Evolutionary conservation across 1,139 yeast species (phyloP), one percentile per base, ranked within the genome.

Genomic region (Suhomyces kunorum): DNA sequence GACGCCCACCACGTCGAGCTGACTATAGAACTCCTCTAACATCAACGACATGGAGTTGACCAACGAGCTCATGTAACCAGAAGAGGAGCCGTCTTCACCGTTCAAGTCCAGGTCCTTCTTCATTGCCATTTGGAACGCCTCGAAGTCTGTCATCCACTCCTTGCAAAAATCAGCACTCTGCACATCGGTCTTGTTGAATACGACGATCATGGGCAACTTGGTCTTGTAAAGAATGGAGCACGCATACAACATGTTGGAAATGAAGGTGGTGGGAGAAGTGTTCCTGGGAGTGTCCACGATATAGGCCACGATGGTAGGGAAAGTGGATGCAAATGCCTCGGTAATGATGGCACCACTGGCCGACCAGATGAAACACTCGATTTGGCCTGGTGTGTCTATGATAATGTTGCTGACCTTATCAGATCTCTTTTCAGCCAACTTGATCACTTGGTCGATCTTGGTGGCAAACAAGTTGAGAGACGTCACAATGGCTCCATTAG

Each of bases 111-210:
- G 66, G 55, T 83, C 85, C 28, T 73, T 71, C 50, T 76, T 73
- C 45, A 90, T 68, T 1, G 95, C 95, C 27, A 66, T 68, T 62
- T 92, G 98, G 69, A 94, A 94, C 14, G 80, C 74, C 62, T 92
- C 98, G 63, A 94, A 94, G 63, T 94, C 98, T 4, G 83, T 78
- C 98, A 94, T 89, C 99, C 99, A 94, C 50, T 88, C 95, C 58
- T 81, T 83, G 20, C 96, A 97, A 65, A 89, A 89, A 39, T 78
- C 82, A 0, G 95, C 88, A 45, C 83, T 82, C 53, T 83, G 74
- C 7, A 86, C 90, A 63, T 94, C 99, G 2, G 94, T 87, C 66
- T 94, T 94, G 66, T 94, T 94, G 71, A 92, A 94, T 6, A 94
- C 98, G 16, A 94, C 78, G 55, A 94, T 85, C 96, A 94, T 89